Evolutionary conservation across 2,329 filamentous ascomycete genomes (phyloP), one percentile per base, ranked within the genome.

Genomic region (Penicillium carneum): DNA sequence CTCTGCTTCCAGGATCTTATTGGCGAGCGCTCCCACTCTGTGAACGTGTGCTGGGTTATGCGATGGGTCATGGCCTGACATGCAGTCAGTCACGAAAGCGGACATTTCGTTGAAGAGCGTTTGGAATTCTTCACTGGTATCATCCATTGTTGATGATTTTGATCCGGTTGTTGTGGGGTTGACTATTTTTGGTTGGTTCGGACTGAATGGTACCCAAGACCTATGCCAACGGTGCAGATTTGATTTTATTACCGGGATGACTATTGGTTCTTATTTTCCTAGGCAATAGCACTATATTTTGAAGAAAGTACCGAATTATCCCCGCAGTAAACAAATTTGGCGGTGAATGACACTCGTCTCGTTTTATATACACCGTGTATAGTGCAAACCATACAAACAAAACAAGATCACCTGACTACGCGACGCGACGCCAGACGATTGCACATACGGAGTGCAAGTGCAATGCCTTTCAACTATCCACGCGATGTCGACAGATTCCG

Each of bases 21-120:
- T 86, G 7, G 92, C 86, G 38, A 95, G 85, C n/a, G 85, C 84
- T 23, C 93, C 80, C 23, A 97, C 93, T 55, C 93, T 89, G 64
- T 87, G 82, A 71, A 97, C 91, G 77, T 97, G 93, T 59, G 86
- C 82, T 81, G 91, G 96, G 80, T 96, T 92, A 81, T 97, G 93
- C 1, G 92, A 96, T 53, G 87, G 87, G 79, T 97, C 93, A 78
- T 92, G 72, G 64, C 86, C 83, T 47, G 86, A 82, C 89, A 93
- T 94, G 81, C 90, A 92, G 43, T 83, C 80, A 71, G 87, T 81
- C 55, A 92, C 88, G 74, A 89, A 91, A 47, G 80, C 78, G 18
- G 86, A 87, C 62, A 89, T 85, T 51, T 81, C 73, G 34, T 80
- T 77, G 73, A 87, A 80, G 65, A 90, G 80, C 46, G 79, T 76